Percentiles rank a stretch among this genome's conserved stretches.
Evolutionary conservation across 768 basidiomycete genomes (phyloP).

Genomic region (Pisolithus marmoratus): DNA sequence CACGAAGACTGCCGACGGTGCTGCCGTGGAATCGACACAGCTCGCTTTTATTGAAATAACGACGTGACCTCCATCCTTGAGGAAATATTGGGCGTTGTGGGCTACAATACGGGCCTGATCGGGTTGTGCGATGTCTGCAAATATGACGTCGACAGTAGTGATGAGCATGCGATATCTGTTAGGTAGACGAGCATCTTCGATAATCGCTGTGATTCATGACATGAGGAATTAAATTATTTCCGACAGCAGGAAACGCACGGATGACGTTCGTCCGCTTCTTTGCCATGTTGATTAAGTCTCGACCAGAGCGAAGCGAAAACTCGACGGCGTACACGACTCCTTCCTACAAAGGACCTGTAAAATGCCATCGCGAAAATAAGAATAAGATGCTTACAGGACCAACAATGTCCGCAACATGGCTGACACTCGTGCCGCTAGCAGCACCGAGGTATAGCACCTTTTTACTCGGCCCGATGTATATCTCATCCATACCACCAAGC

Average conservation of each 20-base stretch:
- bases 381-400: slow-evolving; percentile 64
- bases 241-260: slow-evolving; percentile 48
- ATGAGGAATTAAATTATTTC: slow-evolving; percentile 1
- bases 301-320: slow-evolving; percentile 93
- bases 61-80: slow-evolving; percentile 87
- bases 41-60: slow-evolving; percentile 99
- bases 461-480: slow-evolving; percentile 87
- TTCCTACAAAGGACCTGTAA: slow-evolving; percentile 48
- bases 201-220: slow-evolving; percentile 56
- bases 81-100: slow-evolving; percentile 90
- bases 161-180: slow-evolving; percentile 97
- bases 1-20: slow-evolving; percentile 86
- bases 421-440: slow-evolving; percentile 95
- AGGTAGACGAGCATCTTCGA: slow-evolving; percentile 95
- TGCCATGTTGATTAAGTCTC: slow-evolving; percentile 98
- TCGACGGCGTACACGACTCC: slow-evolving; percentile 98
- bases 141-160: slow-evolving; percentile 93
- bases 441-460: slow-evolving; percentile 98
- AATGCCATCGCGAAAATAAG: not conserved
- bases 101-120: slow-evolving; percentile 97
- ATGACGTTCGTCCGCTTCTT: slow-evolving; percentile 99
- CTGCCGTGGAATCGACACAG: slow-evolving; percentile 95
- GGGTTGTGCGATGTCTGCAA: slow-evolving; percentile 97
- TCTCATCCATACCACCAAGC: slow-evolving; percentile 88
- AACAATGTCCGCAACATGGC: slow-evolving; percentile 98